phyloP scores from a whole-genome alignment of 1,284 basidiomycete genomes.

The Sporisorium graminicola region DNA sequence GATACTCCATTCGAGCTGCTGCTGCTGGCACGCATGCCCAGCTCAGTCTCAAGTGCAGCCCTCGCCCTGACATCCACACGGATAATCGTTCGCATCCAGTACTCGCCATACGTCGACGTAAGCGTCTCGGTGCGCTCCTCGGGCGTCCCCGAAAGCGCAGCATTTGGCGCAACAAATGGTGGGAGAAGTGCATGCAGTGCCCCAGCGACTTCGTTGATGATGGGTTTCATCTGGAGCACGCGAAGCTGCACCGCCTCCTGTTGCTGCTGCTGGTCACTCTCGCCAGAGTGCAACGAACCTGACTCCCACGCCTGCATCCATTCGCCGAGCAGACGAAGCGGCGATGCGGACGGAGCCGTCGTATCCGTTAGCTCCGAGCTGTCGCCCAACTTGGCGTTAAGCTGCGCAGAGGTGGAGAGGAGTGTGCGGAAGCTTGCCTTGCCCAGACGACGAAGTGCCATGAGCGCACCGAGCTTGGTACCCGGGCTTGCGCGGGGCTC shows the following conservation, averaged over 20 bases:
- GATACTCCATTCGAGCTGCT: neutral
- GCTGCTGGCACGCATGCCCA: slow-evolving; percentile 26
- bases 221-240: slow-evolving; percentile 27
- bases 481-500: slow-evolving; percentile 48
- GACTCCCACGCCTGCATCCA: slow-evolving; percentile 55
- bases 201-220: slow-evolving; percentile 35
- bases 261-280: neutral
- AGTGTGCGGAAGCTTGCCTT: slow-evolving; percentile 60
- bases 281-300: slow-evolving; percentile 25
- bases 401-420: slow-evolving; percentile 38
- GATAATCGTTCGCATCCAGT: slow-evolving; percentile 45
- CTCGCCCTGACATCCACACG: slow-evolving; percentile 34
- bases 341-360: slow-evolving; percentile 16
- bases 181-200: slow-evolving; percentile 50
- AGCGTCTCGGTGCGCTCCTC: slow-evolving; percentile 33
- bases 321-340: slow-evolving; percentile 44
- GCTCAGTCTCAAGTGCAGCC: slow-evolving; percentile 43
- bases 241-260: slow-evolving; percentile 15
- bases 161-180: slow-evolving; percentile 34
- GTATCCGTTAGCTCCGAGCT: slow-evolving; percentile 9
- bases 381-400: slow-evolving; percentile 35
- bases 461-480: slow-evolving; percentile 66
- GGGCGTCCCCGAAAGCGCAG: slow-evolving; percentile 17
- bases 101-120: slow-evolving; percentile 29
- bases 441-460: slow-evolving; percentile 62